Conservation (phyloP, 495 filamentous ascomycete genomes). For the Xylona heveae region DNA sequence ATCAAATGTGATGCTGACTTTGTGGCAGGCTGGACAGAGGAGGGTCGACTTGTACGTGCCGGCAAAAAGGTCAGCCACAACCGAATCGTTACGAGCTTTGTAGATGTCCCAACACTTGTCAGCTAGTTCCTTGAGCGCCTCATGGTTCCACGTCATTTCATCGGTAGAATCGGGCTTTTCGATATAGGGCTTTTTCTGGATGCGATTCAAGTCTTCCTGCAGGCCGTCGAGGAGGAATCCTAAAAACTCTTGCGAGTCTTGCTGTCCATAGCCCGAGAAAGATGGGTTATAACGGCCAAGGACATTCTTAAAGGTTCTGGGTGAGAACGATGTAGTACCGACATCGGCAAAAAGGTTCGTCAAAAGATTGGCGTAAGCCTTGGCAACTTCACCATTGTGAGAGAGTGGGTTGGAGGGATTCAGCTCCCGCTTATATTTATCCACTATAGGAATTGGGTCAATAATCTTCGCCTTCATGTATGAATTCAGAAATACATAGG, state of each 20-base stretch:
- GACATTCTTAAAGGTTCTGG: conserved; percentile 54
- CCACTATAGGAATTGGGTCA: conserved; percentile 18
- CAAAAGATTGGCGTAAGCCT: conserved; percentile 53
- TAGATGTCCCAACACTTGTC: conserved; percentile 79
- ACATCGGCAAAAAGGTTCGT: conserved; percentile 47
- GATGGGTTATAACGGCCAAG: conserved; percentile 61
- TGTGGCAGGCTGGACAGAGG: conserved; percentile 72
- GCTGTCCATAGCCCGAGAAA: conserved; percentile 88
- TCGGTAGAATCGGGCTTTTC: conserved; percentile 97
- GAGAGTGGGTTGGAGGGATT: conserved; percentile 69
- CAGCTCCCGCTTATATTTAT: conserved; percentile 44
- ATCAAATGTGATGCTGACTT: conserved; percentile 97
- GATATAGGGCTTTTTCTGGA: conserved; percentile 90
- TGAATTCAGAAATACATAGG: background rate
- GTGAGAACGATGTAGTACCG: conserved; percentile 39
- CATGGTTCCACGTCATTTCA: conserved; percentile 71
- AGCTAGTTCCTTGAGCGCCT: conserved; percentile 60
- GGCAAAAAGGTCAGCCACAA: conserved; percentile 84
- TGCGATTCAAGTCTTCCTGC: conserved; percentile 84
- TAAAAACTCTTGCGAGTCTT: conserved; percentile 95
- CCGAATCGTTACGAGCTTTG: conserved; percentile 79
- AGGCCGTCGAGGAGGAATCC: conserved; percentile 87
- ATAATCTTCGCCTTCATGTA: background rate
- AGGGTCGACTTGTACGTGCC: conserved; percentile 97
- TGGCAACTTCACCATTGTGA: conserved; percentile 64